These are phyloP conservation scores for Talaromyces sp. DNA, from an alignment of 2,329 filamentous ascomycete genomes.

Conservation along the genomic window DNA sequence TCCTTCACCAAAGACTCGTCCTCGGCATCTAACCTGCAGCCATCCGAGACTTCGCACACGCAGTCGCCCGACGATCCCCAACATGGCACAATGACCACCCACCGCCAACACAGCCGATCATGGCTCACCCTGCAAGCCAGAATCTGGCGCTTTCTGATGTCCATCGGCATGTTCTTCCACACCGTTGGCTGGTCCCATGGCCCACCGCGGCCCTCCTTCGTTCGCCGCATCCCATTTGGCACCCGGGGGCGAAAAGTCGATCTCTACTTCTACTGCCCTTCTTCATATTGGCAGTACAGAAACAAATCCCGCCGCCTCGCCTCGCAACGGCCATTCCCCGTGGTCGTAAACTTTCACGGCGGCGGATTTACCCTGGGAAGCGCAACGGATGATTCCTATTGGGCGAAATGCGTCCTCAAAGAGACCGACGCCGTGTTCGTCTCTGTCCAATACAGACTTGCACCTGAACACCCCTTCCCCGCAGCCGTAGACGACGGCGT, in stretches of 20 bases:
- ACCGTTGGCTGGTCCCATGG: slow-evolving; percentile 55
- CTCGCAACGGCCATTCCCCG: slow-evolving; percentile 47
- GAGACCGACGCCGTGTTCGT: slow-evolving; percentile 58
- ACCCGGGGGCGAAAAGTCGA: slow-evolving; percentile 47
- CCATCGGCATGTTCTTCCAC: slow-evolving; percentile 67
- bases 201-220: slow-evolving; percentile 60
- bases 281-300: slow-evolving; percentile 29
- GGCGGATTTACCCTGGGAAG: slow-evolving; percentile 61
- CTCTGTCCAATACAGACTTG: slow-evolving; percentile 59
- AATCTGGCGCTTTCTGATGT: slow-evolving; percentile 66
- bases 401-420: slow-evolving; percentile 55
- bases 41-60: neutral
- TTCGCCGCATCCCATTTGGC: slow-evolving; percentile 52
- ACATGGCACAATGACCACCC: neutral
- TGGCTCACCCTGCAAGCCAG: slow-evolving; percentile 61
- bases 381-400: slow-evolving; percentile 59
- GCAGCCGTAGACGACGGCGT: slow-evolving; percentile 63
- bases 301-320: neutral
- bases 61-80: neutral
- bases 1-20: neutral
- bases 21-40: neutral
- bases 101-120: slow-evolving; percentile 34
- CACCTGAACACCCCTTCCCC: slow-evolving; percentile 61
- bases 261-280: slow-evolving; percentile 61
- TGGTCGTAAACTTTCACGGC: slow-evolving; percentile 63